Evolutionary conservation across 306 rosid genomes (phyloP).

Genomic region (Spatholobus suberectus): DNA sequence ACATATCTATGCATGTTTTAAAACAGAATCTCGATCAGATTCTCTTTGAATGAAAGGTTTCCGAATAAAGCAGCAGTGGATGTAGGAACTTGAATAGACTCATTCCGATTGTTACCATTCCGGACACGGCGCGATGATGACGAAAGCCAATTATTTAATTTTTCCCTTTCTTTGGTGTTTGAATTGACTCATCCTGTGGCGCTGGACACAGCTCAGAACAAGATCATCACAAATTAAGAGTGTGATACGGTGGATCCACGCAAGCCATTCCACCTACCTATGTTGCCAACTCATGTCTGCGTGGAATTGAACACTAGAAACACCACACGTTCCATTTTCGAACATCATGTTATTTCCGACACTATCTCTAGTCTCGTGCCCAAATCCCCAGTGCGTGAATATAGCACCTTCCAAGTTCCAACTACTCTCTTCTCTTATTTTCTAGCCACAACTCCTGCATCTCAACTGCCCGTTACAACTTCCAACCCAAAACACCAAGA

Average conservation of each 20-base stretch:
- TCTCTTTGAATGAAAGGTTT: background rate
- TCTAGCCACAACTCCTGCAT: too few species aligned
- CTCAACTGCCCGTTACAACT: too few species aligned
- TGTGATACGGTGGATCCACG: constrained; percentile 8
- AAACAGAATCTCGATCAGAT: background rate
- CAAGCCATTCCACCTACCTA: background rate
- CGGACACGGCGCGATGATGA: background rate
- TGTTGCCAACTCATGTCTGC: background rate
- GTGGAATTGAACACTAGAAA: background rate
- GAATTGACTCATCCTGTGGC: background rate
- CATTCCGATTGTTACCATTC: background rate
- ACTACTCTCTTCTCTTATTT: too few species aligned
- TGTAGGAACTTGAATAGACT: background rate
- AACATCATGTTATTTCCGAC: too few species aligned
- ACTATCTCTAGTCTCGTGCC: too few species aligned
- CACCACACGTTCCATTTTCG: background rate
- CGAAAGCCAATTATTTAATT: background rate
- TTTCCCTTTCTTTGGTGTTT: background rate
- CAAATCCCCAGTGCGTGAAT: too few species aligned
- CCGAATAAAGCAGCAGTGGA: background rate
- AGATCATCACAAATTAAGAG: background rate
- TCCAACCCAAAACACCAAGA: too few species aligned
- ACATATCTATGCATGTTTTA: background rate
- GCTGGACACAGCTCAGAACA: background rate
- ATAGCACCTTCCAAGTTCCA: too few species aligned